Evolutionary conservation across 108 stramenopile genomes (phyloP), one percentile per base, ranked within the genome.

Genomic region (Cyclotella choctawhatcheeana): DNA sequence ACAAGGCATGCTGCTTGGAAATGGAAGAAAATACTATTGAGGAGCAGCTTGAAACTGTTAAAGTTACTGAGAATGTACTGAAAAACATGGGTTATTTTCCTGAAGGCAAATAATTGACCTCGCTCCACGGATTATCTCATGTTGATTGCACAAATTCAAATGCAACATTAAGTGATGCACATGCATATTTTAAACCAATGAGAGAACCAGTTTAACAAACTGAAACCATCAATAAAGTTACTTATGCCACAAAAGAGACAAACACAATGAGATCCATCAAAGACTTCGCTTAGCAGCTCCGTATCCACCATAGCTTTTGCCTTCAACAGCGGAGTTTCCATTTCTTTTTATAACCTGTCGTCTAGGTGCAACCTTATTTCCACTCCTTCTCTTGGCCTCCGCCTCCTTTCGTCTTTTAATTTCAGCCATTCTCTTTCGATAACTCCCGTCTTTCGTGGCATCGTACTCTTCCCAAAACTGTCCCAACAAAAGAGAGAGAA

Each of bases 401-500:
- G 30, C 30, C 30, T 58, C 60, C 24, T 78, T 66, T 43, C 77
- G 64, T 27, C 45, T 66, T 22, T 58, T 58, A 16, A 71, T 43
- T 31, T 78, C 77, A 4, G 65, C 64, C 77, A 78, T 78, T 10
- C 77, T 61, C 32, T 71, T 60, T 24, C 40, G 58, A 58, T 71
- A 78, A 17, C 68, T 58, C 1, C 77, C 77, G 30, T 59, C 79
- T 78, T 66, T 84, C 43, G 67, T 69, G 14, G 79, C 54, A 55
- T 82, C 71, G 18, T 61, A 58, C 45, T 93, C 92, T 44, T 90
- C 89, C 77, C 80, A 88, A 62, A 93, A 89, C 48, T 88, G 85
- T n/a, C 89, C 92, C 63, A 90, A 43, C 10, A 93, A 52, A 12
- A 90, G 33, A 34, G 87, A 85, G 20, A 93, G 54, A 53, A 90